Percentiles rank a stretch among this genome's conserved stretches.
These are phyloP conservation scores for Suillus plorans DNA, from an alignment of 768 basidiomycete species.

Conservation along the genomic window DNA sequence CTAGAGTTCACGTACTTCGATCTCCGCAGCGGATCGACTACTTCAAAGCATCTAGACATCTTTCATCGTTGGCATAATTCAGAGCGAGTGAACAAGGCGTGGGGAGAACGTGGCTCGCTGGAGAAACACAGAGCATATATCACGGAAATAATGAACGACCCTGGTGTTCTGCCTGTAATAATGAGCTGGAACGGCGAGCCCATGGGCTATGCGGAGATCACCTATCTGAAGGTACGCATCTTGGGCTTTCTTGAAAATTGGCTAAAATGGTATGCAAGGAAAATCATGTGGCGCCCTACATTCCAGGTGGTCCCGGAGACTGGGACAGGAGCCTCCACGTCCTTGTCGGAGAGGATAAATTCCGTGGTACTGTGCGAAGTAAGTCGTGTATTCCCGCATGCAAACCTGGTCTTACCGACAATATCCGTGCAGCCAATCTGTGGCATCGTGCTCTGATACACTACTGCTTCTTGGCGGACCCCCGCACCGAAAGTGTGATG, in stretches of 20 bases:
- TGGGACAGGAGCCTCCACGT: constrained; percentile 43
- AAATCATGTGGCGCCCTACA: constrained; percentile 23
- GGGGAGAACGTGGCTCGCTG: constrained; percentile 46
- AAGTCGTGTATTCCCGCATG: constrained; percentile 15
- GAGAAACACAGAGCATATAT: constrained; percentile 45
- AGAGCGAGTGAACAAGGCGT: constrained; percentile 44
- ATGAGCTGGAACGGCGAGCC: constrained; percentile 46
- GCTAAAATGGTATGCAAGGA: constrained; percentile 12
- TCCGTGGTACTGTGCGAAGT: constrained; percentile 43
- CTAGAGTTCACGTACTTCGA: constrained; percentile 32
- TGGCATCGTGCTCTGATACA: constrained; percentile 36
- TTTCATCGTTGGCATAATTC: constrained; percentile 52
- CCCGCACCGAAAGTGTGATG: constrained; percentile 39
- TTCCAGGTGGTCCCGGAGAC: constrained; percentile 28
- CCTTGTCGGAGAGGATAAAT: constrained; percentile 47
- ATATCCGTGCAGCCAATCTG: constrained; percentile 12
- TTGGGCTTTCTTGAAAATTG: background rate
- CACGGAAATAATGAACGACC: constrained; percentile 34
- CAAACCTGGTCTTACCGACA: background rate
- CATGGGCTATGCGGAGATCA: constrained; percentile 46
- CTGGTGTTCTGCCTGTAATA: constrained; percentile 39
- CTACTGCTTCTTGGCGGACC: constrained; percentile 43
- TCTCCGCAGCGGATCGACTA: constrained; percentile 13
- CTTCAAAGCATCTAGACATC: constrained; percentile 37
- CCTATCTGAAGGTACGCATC: constrained; percentile 45